A percentile compares a stretch with the other conserved stretches of the same genome.
These are phyloP conservation scores for Anthoceros angustus DNA, from an alignment of 225 moss, liverwort and hornwort genomes.

Conservation along the genomic window DNA sequence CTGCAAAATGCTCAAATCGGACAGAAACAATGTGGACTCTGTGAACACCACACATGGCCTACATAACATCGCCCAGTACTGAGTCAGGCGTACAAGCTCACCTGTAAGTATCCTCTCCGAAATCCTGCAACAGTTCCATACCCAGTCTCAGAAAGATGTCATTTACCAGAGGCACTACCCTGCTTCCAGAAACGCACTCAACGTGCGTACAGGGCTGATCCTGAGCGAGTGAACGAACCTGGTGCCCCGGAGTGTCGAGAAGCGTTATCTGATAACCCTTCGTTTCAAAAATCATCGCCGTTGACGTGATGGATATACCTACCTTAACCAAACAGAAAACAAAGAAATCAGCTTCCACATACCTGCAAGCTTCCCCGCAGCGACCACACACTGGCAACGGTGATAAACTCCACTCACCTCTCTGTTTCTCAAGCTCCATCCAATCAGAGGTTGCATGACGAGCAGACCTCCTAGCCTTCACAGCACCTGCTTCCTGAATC, in stretches of 20 bases:
- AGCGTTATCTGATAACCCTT: constrained; percentile 78
- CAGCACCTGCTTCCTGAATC: constrained; percentile 90
- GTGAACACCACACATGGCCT: neutral
- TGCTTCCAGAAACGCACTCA: no score
- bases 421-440: constrained; percentile 98
- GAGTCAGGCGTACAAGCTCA: constrained; percentile 8
- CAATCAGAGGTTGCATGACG: constrained; percentile 93
- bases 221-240: constrained; percentile 14
- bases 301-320: constrained; percentile 97
- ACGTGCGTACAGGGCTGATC: neutral
- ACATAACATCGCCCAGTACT: neutral
- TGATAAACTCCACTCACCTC: constrained; percentile 27
- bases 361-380: no score
- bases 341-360: neutral
- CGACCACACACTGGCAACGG: neutral
- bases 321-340: constrained; percentile 8
- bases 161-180: no score
- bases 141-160: neutral
- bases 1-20: constrained; percentile 17
- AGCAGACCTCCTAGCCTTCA: constrained; percentile 75
- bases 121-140: constrained; percentile 28
- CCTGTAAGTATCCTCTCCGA: constrained; percentile 95
- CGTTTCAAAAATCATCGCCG: constrained; percentile 81
- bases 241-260: constrained; percentile 91
- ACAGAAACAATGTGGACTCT: neutral